Conservation (phyloP, 2,329 filamentous ascomycete species). For the Leptographium wingfieldii region DNA sequence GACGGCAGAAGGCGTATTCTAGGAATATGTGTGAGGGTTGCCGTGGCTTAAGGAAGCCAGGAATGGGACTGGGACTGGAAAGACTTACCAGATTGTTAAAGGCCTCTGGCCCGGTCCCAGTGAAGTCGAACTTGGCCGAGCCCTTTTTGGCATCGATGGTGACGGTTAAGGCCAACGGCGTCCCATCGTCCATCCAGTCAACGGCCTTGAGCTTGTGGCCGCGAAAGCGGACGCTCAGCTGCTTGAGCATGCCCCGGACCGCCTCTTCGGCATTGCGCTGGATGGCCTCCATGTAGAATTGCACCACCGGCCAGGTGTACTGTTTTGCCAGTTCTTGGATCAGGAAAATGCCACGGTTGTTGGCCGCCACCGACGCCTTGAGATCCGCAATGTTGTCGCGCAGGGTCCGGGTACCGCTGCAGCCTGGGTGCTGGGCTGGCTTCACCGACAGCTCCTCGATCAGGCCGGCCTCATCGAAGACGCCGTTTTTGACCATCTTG, state of each 20-base stretch:
- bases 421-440: slow-evolving; percentile 47
- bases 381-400: slow-evolving; percentile 66
- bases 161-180: slow-evolving; percentile 20
- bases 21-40: background rate
- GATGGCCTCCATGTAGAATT: slow-evolving; percentile 59
- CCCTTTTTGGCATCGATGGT: slow-evolving; percentile 19
- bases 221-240: slow-evolving; percentile 42
- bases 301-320: slow-evolving; percentile 31
- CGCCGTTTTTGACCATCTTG: slow-evolving; percentile 53
- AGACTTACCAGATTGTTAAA: slow-evolving; percentile 17
- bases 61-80: background rate
- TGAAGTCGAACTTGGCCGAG: slow-evolving; percentile 24
- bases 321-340: slow-evolving; percentile 60
- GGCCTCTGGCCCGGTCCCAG: slow-evolving; percentile 21
- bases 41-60: too few species aligned
- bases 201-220: slow-evolving; percentile 16
- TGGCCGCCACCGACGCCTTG: slow-evolving; percentile 62
- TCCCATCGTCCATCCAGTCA: slow-evolving; percentile 29
- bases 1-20: slow-evolving; percentile 4
- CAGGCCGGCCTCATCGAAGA: slow-evolving; percentile 59
- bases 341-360: slow-evolving; percentile 60
- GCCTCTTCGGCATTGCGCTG: slow-evolving; percentile 63
- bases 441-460: slow-evolving; percentile 52
- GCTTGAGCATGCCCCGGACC: slow-evolving; percentile 58
- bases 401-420: slow-evolving; percentile 56